A percentile compares a stretch with the other conserved stretches of the same genome.
Conservation (phyloP, 2,329 filamentous ascomycete genomes). For the Cercospora brassicicola region DNA sequence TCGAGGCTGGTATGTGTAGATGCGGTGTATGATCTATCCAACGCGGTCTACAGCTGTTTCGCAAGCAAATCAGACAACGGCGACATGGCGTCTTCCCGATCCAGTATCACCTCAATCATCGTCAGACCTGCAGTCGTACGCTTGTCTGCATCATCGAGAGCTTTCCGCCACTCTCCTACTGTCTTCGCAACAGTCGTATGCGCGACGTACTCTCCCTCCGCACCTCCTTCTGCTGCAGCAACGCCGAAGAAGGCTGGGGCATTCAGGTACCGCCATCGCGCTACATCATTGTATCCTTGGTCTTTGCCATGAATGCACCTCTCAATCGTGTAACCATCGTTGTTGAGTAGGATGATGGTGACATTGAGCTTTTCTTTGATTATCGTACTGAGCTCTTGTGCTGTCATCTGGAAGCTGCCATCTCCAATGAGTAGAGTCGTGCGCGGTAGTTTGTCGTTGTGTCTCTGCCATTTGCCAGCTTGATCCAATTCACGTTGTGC, state of each 20-base stretch:
- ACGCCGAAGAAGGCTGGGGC: constrained; percentile 21
- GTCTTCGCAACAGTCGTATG: constrained; percentile 8
- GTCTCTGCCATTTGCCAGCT: constrained; percentile 31
- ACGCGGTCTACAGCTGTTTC: constrained; percentile 3
- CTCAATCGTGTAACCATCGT: constrained; percentile 52
- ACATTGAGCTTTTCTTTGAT: constrained; percentile 46
- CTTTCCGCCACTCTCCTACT: constrained; percentile 12
- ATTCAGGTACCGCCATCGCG: constrained; percentile 17
- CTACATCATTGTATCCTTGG: constrained; percentile 23
- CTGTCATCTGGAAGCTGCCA: constrained; percentile 50
- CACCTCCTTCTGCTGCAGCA: background rate
- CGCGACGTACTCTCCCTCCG: constrained; percentile 4
- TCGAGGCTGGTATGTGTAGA: background rate
- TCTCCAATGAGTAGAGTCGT: constrained; percentile 52
- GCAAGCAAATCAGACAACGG: constrained; percentile 16
- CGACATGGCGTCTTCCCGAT: constrained; percentile 16
- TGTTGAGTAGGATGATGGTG: constrained; percentile 48
- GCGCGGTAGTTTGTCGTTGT: constrained; percentile 39
- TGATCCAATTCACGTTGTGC: constrained; percentile 62
- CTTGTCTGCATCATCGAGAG: constrained; percentile 10
- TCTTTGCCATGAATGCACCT: constrained; percentile 49
- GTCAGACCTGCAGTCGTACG: constrained; percentile 2
- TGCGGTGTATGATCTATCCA: background rate
- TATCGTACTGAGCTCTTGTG: constrained; percentile 65
- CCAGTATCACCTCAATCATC: constrained; percentile 20